A percentile compares a stretch with the other conserved stretches of the same genome.
Conservation (phyloP, 2,329 filamentous ascomycete genomes). For the Sporothrix curviconia region DNA sequence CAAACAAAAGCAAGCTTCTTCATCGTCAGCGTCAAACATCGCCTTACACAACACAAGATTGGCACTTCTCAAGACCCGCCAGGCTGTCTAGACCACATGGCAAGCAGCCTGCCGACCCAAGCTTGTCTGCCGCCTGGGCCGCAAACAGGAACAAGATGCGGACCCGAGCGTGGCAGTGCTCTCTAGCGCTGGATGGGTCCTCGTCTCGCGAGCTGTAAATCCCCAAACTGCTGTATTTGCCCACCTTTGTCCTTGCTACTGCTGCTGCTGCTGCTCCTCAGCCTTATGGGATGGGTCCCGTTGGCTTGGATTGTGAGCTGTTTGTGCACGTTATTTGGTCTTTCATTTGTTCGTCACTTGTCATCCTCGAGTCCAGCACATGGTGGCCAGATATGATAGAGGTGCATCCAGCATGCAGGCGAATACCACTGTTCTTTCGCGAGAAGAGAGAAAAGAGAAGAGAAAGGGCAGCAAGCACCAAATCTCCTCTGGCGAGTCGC, state of each 20-base stretch:
- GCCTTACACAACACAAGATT: no score
- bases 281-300: neutral
- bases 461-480: no score
- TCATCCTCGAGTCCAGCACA: neutral
- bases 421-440: no score
- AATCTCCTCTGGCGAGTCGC: no score
- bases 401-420: no score
- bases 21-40: no score
- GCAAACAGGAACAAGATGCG: conserved; percentile 20
- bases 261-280: neutral
- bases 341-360: neutral
- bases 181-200: conserved; percentile 17
- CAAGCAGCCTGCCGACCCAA: neutral
- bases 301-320: neutral
- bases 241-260: neutral
- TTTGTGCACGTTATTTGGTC: neutral
- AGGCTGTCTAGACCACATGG: neutral
- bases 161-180: conserved; percentile 25
- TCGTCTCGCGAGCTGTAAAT: neutral
- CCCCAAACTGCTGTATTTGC: neutral
- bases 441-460: no score
- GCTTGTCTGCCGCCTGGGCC: conserved; percentile 9
- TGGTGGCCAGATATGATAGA: no score
- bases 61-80: no score
- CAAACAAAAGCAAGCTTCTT: no score